These are phyloP conservation scores for Apiospora saccharicola DNA, from an alignment of 2,329 filamentous ascomycete genomes.

Conservation along the genomic window DNA sequence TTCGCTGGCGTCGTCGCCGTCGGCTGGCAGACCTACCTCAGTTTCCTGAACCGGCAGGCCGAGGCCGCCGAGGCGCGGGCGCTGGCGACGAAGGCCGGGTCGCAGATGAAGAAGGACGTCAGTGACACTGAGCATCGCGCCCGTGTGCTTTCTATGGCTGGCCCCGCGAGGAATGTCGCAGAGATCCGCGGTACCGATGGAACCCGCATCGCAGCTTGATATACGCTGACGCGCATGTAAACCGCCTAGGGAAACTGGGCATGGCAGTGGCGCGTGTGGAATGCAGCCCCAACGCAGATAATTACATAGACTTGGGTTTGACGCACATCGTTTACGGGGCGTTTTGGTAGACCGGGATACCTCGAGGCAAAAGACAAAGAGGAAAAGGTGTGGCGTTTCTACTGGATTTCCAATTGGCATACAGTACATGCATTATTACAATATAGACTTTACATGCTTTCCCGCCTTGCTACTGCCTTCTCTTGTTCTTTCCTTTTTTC, in stretches of 20 bases:
- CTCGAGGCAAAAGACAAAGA: neutral
- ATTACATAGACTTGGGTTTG: constrained; percentile 5
- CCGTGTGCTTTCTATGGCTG: neutral
- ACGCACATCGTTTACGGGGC: neutral
- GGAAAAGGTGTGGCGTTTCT: neutral
- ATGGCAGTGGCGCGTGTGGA: neutral
- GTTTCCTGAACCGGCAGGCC: constrained; percentile 77
- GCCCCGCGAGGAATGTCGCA: neutral
- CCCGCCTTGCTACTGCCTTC: neutral
- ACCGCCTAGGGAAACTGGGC: neutral
- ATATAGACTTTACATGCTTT: neutral
- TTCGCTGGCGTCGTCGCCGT: constrained; percentile 83
- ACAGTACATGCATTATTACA: too few species aligned
- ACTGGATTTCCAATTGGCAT: too few species aligned
- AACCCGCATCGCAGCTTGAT: neutral
- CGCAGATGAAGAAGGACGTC: too few species aligned
- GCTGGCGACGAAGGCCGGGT: neutral
- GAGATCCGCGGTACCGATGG: neutral
- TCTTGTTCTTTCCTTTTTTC: neutral
- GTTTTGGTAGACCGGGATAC: neutral
- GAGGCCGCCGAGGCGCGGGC: constrained; percentile 60
- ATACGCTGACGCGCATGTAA: neutral
- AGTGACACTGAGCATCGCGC: neutral
- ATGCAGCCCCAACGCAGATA: neutral
- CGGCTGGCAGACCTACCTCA: constrained; percentile 92